Evolutionary conservation across 2,329 filamentous ascomycete species (phyloP), one percentile per base, ranked within the genome.

Genomic region (Penicillium sp.): DNA sequence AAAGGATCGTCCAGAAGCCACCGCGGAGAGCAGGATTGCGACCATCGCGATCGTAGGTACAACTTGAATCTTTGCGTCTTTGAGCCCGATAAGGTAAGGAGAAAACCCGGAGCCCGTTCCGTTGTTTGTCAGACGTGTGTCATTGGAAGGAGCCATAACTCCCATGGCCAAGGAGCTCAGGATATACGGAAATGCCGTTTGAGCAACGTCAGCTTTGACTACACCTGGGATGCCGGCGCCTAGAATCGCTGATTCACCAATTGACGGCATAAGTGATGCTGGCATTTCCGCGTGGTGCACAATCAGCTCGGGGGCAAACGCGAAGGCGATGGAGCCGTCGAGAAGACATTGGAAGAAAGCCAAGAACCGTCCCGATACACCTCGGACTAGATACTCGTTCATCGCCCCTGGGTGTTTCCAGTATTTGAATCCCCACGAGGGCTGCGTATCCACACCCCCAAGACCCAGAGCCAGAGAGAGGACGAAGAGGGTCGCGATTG

Each of bases 1-100:
- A 68, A 87, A 87, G 13, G 84, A 85, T 70, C 85, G 87, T 56
- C 84, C 87, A 8, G 87, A 87, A 0, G 84, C 86, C 53, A 89
- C 79, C 3, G 89, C 87, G 5, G 85, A 87, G 0, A 86, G 84
- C 19, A 90, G 74, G 7, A 91, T 79, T 15, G 88, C 79, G 17
- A 80, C 81, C 63, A 89, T 90, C 72, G 88, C 82, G 61, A 89
- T 80, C 52, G 79, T 72, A 1, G 82, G 79, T 3, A 88, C 75
- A 12, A 80, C 75, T 6, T 70, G 69, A 53, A 88, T 78, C 32
- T 80, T 81, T 32, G 82, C 83, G 9, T 64, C 63, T 40, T 65
- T 63, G 42, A 73, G 65, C 4, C 68, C 72, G 26, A 73, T 62
- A 9, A 73, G 59, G 54, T 69, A 74, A 4, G 72, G 70, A 21